Evolutionary conservation across 2,329 filamentous ascomycete genomes (phyloP).

Genomic region (Beauveria varroae): DNA sequence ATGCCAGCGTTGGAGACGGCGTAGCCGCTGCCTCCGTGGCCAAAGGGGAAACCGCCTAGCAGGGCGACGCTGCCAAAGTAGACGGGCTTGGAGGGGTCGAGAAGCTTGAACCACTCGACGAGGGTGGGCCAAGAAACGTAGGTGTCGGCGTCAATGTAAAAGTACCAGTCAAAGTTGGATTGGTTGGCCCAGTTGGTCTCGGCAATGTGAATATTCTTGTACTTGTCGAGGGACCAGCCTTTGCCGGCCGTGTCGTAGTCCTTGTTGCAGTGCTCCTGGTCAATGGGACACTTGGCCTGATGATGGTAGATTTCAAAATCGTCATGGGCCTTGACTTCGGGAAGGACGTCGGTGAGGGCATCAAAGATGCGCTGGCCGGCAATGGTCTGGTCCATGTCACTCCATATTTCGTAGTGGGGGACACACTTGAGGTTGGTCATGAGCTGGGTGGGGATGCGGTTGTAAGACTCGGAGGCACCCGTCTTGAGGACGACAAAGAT

Average conservation of each 20-base stretch:
- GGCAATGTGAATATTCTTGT: slow-evolving; percentile 54
- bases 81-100: slow-evolving; percentile 35
- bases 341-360: slow-evolving; percentile 37
- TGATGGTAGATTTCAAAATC: slow-evolving; percentile 44
- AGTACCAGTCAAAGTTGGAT: slow-evolving; percentile 49
- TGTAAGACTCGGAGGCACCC: slow-evolving; percentile 45
- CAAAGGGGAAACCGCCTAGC: slow-evolving; percentile 37
- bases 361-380: slow-evolving; percentile 38
- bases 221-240: slow-evolving; percentile 52
- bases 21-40: slow-evolving; percentile 50
- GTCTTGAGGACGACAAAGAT: slow-evolving; percentile 50
- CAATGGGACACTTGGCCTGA: slow-evolving; percentile 37
- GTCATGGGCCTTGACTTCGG: slow-evolving; percentile 35
- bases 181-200: slow-evolving; percentile 44
- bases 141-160: slow-evolving; percentile 53
- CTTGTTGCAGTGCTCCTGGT: slow-evolving; percentile 37
- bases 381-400: slow-evolving; percentile 44
- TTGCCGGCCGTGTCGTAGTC: slow-evolving; percentile 20
- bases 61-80: slow-evolving; percentile 45
- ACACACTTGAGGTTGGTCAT: slow-evolving; percentile 44
- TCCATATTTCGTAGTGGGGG: slow-evolving; percentile 48
- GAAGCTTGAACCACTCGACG: slow-evolving; percentile 36
- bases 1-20: slow-evolving; percentile 45
- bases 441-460: slow-evolving; percentile 46
- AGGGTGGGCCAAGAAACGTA: slow-evolving; percentile 49